Base-by-base conservation (phyloP, 495 filamentous ascomycete genomes). In the Penicillium angulare region DNA sequence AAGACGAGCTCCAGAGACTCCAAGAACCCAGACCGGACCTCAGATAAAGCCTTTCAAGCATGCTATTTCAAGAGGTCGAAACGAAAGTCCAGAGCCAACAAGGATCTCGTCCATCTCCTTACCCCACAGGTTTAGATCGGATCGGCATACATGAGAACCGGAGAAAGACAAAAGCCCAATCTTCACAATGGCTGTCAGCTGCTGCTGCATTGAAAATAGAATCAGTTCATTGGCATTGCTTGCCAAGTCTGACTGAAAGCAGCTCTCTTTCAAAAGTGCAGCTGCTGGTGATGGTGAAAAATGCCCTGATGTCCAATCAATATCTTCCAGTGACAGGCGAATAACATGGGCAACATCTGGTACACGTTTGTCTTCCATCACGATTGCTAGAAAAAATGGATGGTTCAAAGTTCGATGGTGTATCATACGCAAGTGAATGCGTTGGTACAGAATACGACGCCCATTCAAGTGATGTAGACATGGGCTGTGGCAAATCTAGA, bases 91-190 rank as follows among this genome's bases (percentile, higher is more conserved):
- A n/a, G 32, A 6, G 15, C 49, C 33, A 39, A 51, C 6, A 5
- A 10, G 10, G 10, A 45, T 45, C 1, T 29, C 10, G 21, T 35
- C 21, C 15, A 22, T 18, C 9, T 38, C n/a, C 21, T 51, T 12
- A 6, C 24, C 32, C 49, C 49, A 51, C 0, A 51, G 13, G 17
- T 21, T 44, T 17, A 17, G 3, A 21, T 45, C 41, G 38, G 44
- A 51, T 6, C 41, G 41, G 13, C 41, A 51, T 5, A 45, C 49
- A 45, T 51, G 49, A 22, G 40, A 43, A 5, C 40, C 18, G 23
- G 26, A 3, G 27, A 49, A 42, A 1, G 39, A 26, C 18, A 49
- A 15, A 10, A 71, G 67, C 1, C 61, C 62, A 17, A 54, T 31
- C 13, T 7, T 12, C 8, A 2, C 13, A 9, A 31, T 31, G 2